Percentiles rank a stretch among this genome's conserved stretches.
Conservation (phyloP, 345 rosid genomes). For the Gossypium arboreum region DNA sequence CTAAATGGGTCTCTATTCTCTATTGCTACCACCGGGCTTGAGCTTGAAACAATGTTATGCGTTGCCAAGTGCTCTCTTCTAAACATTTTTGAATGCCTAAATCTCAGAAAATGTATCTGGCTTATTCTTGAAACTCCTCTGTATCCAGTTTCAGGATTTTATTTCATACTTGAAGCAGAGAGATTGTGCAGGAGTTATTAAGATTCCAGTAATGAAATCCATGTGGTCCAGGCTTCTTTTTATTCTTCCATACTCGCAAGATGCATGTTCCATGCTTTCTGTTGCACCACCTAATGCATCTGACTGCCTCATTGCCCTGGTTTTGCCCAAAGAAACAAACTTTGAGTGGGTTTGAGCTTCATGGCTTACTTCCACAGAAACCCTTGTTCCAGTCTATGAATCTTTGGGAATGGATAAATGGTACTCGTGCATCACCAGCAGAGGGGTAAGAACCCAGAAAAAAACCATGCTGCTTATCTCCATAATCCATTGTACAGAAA, state of each 20-base stretch:
- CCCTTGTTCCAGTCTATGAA: background rate
- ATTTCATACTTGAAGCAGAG: constrained; percentile 88
- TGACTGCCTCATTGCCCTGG: constrained; percentile 67
- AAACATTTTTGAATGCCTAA: background rate
- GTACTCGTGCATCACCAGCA: background rate
- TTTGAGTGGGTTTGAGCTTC: constrained; percentile 50
- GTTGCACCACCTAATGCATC: constrained; percentile 49
- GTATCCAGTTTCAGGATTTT: constrained; percentile 82
- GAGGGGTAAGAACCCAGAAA: background rate
- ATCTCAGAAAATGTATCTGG: background rate
- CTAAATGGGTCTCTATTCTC: constrained; percentile 2
- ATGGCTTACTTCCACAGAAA: background rate
- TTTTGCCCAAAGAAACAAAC: constrained; percentile 88
- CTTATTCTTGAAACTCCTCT: background rate
- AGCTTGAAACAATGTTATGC: background rate
- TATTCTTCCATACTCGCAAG: constrained; percentile 75
- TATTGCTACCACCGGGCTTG: background rate
- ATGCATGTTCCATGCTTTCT: constrained; percentile 72
- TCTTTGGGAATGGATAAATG: background rate
- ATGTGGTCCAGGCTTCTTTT: constrained; percentile 95
- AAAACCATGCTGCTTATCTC: background rate
- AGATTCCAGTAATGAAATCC: constrained; percentile 67
- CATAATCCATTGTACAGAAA: background rate
- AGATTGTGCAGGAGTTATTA: constrained; percentile 96
- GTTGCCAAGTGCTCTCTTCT: background rate